These are phyloP conservation scores for Kluyveromyces lactis DNA, from an alignment of 805 yeast genomes.

Conservation along the genomic window DNA sequence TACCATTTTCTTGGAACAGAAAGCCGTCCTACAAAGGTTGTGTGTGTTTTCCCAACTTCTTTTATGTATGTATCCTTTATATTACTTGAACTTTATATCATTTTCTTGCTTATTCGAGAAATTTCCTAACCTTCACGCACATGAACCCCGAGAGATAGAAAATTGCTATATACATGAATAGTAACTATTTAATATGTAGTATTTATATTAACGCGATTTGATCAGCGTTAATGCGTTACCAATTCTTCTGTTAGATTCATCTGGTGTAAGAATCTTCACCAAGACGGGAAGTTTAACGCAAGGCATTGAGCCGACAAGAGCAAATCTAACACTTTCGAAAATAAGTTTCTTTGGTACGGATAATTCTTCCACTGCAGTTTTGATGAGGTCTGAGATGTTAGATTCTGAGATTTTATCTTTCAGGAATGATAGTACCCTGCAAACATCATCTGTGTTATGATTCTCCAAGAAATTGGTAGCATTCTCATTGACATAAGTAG, in stretches of 20 bases:
- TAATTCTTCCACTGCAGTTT: slow-evolving; percentile 5
- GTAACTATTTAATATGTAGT: too few species aligned
- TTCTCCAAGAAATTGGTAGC: slow-evolving; percentile 28
- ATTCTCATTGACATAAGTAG: slow-evolving; percentile 16
- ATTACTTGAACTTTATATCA: neutral
- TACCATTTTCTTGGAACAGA: too few species aligned
- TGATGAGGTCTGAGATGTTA: slow-evolving; percentile 8
- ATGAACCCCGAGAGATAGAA: slow-evolving; percentile 6
- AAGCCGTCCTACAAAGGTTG: too few species aligned
- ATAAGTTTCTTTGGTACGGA: slow-evolving; percentile 30
- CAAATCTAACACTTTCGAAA: slow-evolving; percentile 55
- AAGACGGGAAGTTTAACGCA: slow-evolving; percentile 61
- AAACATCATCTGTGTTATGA: slow-evolving; percentile 9
- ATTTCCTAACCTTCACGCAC: slow-evolving; percentile 7
- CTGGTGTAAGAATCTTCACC: slow-evolving; percentile 45
- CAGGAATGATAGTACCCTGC: slow-evolving; percentile 13
- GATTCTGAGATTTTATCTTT: slow-evolving; percentile 3
- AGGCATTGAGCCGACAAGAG: slow-evolving; percentile 59
- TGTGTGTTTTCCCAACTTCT: too few species aligned
- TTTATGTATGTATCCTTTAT: neutral
- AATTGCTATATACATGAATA: slow-evolving; percentile 3
- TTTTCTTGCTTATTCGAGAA: slow-evolving; percentile 8
- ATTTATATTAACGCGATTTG: neutral
- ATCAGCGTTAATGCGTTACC: slow-evolving; percentile 10
- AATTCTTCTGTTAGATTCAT: slow-evolving; percentile 26